Evolutionary conservation across 345 rosid species (phyloP), one percentile per base, ranked within the genome.

Genomic region (Populus nigra): DNA sequence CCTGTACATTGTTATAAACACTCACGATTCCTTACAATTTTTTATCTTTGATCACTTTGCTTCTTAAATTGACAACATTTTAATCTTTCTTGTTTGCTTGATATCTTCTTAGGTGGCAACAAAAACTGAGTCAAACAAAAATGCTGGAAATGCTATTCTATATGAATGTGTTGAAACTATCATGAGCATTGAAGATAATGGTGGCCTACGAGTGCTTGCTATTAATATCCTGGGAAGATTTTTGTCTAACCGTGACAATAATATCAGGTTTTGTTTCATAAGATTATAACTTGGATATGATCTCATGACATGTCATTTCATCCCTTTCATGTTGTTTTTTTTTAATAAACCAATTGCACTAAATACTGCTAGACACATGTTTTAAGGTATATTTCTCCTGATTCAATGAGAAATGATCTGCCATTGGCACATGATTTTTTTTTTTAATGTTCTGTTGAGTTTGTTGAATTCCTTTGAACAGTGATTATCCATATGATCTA

Each of bases 71-170:
- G 59, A 31, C 29, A 27, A 36, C 15, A 45, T 33, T 13, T 50
- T 68, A 68, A 15, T 53, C 59, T 65, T 36, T 50, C 61, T 79
- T 73, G 79, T 41, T 59, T 80, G 87, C 47, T 61, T 78, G 62
- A 31, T 66, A 71, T 71, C 53, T 75, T 80, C 82, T 76, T 77
- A 96, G 99, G 99, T 96, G 88, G 98, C 99, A 73, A 93, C 99
- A 76, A 96, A 92, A 91, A 94, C 98, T 7, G 98, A 96, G 83
- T 88, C 99, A 75, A 93, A 96, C 84, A 96, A 94, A 87, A 96
- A 96, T 87, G 97, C 98, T n/a, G 99, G 99, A 73, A 93, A 93
- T 86, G 99, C 99, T 23, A 93, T 96, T 85, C 89, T 96, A 36
- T 96, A 96, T 84, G 97, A 96, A 82, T 96, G 97, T 83, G 99